These are phyloP conservation scores for Chiua sp. DNA, from an alignment of 1,284 basidiomycete genomes.

Conservation along the genomic window DNA sequence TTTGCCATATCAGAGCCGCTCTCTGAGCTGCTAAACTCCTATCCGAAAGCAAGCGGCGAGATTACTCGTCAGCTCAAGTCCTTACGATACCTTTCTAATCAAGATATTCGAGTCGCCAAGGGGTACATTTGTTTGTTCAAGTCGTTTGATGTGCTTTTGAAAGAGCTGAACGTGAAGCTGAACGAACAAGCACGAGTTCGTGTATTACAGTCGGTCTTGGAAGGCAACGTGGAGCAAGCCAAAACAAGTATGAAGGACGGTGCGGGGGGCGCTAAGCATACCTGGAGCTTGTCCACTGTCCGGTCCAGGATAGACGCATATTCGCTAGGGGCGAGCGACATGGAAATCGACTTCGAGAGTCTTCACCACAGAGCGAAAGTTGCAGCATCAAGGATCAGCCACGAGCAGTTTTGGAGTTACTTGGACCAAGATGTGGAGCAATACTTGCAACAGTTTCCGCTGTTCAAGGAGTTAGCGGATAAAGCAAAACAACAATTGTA, in stretches of 20 bases:
- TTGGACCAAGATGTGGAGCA: constrained; percentile 3
- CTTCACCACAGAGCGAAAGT: not conserved
- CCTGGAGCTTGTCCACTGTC: not conserved
- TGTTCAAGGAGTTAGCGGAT: not conserved
- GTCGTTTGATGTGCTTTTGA: constrained; percentile 11
- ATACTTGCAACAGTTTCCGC: not conserved
- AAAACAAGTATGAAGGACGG: not conserved
- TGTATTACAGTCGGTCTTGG: constrained; percentile 19
- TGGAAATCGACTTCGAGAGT: constrained; percentile 2
- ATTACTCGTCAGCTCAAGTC: constrained; percentile 1
- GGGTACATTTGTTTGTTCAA: constrained; percentile 25
- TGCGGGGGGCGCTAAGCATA: not conserved
- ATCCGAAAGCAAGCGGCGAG: constrained; percentile 24
- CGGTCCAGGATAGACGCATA: constrained; percentile 4
- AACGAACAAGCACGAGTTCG: not conserved
- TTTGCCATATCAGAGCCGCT: constrained; percentile 16
- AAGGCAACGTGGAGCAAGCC: constrained; percentile 8
- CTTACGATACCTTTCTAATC: not conserved
- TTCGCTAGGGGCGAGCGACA: constrained; percentile 12
- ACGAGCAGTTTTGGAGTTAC: constrained; percentile 14
- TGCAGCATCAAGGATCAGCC: not conserved
- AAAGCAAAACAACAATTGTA: constrained; percentile 8
- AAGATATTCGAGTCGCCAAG: constrained; percentile 27
- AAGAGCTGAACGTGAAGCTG: constrained; percentile 3
- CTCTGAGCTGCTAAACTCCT: constrained; percentile 11